phyloP scores from a whole-genome alignment of 164 flowering plant genomes.

The Buxus sempervirens region DNA sequence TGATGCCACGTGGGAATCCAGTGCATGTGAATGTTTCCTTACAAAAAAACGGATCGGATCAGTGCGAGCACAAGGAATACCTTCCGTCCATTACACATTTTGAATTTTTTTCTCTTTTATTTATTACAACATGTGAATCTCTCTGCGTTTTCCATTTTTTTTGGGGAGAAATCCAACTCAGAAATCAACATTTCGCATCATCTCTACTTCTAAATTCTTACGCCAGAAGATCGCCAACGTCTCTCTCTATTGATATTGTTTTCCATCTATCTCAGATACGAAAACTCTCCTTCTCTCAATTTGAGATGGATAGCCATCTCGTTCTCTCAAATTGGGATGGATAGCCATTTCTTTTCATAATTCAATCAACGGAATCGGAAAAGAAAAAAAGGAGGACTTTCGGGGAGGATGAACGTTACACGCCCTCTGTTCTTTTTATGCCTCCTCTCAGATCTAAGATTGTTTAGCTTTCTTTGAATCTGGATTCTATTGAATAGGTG shows the following conservation, averaged over 20 bases:
- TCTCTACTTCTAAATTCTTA: constrained; percentile 31
- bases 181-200: constrained; percentile 36
- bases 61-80: constrained; percentile 43
- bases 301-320: constrained; percentile 10
- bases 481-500: constrained; percentile 24
- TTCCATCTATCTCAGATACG: constrained; percentile 21
- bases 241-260: constrained; percentile 26
- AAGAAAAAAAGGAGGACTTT: constrained; percentile 37
- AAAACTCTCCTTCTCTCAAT: constrained; percentile 21
- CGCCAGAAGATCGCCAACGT: constrained; percentile 43
- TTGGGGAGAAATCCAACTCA: constrained; percentile 15
- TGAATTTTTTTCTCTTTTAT: not conserved
- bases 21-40: too few species aligned
- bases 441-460: constrained; percentile 67
- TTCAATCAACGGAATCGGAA: constrained; percentile 15
- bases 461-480: constrained; percentile 20
- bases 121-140: not conserved
- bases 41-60: constrained; percentile 20
- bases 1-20: too few species aligned
- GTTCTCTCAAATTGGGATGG: constrained; percentile 11
- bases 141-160: not conserved
- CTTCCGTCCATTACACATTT: constrained; percentile 39
- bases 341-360: constrained; percentile 10
- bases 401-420: constrained; percentile 29
- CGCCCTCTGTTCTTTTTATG: constrained; percentile 52